Base-by-base conservation (phyloP, 2,329 filamentous ascomycete species). In the Acrodontium crateriforme region DNA sequence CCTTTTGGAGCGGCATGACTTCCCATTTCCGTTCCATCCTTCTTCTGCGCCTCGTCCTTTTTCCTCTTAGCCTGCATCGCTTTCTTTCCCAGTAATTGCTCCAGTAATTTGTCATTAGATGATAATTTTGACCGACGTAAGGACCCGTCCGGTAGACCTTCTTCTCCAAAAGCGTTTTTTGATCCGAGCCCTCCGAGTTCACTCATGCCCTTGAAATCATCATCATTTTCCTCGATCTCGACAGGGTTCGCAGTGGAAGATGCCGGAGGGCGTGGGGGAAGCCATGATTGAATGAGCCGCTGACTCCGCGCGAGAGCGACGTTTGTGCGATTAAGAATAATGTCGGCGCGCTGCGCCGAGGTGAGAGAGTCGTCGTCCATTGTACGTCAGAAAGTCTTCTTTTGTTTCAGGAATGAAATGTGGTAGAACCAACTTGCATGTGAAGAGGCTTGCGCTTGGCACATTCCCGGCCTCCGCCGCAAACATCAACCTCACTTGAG, bases 261-360 rank as follows among this genome's bases (percentile, higher is more conserved):
- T 13, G 55, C 48, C n/a, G 48, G 31, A 5, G 57, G 47, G 31
- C 53, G 55, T 6, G 29, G 15, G n/a, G 62, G 49, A 9, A 74
- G 59, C 64, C 66, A 67, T 38, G 69, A 71, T 27, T 64, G 58
- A 34, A 74, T 54, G 11, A 70, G 52, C 18, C 60, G 60, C 38
- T 69, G 65, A 27, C 59, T 62, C 29, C 63, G 62, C 5, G 69
- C 65, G 7, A 69, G 51, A 3, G 59, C 59, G 25, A 73, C 58
- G 36, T 61, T 67, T 17, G 65, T 55, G 29, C 58, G 56, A 40
- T 71, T 71, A 29, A 65, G 58, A 26, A 73, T 59, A 20, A 71
- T 54, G 37, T 72, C 68, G 22, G 62, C 62, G 20, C 20, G 20
- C 8, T 22, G 20, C 10, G 20, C 20, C 10, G 20, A 12, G 20